Percentiles rank a stretch among this genome's conserved stretches.
phyloP scores from a whole-genome alignment of 1,284 basidiomycete species.

The Naganishia sp. region DNA sequence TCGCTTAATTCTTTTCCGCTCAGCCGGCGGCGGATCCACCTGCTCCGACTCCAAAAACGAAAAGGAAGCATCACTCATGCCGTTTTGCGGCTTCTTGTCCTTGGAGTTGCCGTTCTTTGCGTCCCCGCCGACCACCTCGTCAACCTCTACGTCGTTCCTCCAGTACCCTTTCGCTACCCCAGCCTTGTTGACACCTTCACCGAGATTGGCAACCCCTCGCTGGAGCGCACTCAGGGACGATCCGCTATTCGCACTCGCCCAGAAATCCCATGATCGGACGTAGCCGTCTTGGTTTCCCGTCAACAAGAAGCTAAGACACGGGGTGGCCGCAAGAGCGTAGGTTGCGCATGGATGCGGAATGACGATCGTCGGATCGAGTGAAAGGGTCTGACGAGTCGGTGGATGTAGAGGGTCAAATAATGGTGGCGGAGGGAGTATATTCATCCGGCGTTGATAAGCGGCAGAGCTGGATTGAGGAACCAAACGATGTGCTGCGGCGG shows the following conservation, averaged over 20 bases:
- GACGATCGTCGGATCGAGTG: constrained; percentile 89
- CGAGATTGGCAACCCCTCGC: constrained; percentile 80
- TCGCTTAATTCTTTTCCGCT: constrained; percentile 36
- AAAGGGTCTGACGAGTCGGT: constrained; percentile 62
- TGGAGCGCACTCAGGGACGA: constrained; percentile 86
- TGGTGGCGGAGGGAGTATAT: constrained; percentile 60
- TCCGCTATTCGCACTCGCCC: constrained; percentile 81
- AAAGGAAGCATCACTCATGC: constrained; percentile 1
- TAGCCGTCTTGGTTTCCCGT: constrained; percentile 93
- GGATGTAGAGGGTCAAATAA: constrained; percentile 53
- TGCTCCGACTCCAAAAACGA: constrained; percentile 13
- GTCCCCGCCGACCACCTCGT: constrained; percentile 15
- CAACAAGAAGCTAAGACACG: constrained; percentile 84
- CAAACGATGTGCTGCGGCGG: constrained; percentile 7
- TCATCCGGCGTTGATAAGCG: constrained; percentile 22
- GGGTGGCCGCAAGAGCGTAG: constrained; percentile 77
- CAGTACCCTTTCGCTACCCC: constrained; percentile 88
- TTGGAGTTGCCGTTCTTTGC: neutral
- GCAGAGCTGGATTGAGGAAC: constrained; percentile 23
- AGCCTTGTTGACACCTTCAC: constrained; percentile 87
- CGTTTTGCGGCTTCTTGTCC: constrained; percentile 13
- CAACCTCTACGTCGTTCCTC: constrained; percentile 56
- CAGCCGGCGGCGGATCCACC: neutral
- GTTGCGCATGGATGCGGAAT: constrained; percentile 85
- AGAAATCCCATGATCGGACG: constrained; percentile 89